These are phyloP conservation scores for Suhomyces panamericanus DNA, from an alignment of 1,139 yeast genomes.

Conservation along the genomic window DNA sequence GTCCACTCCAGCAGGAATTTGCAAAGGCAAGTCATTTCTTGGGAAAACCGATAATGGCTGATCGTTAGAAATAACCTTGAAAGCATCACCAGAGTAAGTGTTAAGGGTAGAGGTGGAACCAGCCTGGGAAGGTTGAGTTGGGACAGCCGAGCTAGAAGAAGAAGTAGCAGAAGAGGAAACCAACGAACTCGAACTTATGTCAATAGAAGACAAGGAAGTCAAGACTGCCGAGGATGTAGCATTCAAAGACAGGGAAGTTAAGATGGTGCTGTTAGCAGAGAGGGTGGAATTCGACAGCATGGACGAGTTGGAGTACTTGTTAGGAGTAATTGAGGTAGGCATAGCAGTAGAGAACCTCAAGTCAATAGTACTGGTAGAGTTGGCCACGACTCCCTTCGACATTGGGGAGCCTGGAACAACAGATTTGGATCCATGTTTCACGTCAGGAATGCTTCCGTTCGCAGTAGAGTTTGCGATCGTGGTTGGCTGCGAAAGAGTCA, in stretches of 20 bases:
- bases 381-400: neutral
- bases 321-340: neutral
- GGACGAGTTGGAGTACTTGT: neutral
- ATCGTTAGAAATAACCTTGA: slow-evolving; percentile 47
- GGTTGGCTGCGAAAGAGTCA: slow-evolving; percentile 6
- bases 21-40: slow-evolving; percentile 50
- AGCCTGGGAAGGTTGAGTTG: neutral
- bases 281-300: neutral
- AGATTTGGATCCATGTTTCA: no score
- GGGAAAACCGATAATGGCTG: slow-evolving; percentile 53
- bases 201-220: neutral
- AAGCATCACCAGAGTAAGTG: slow-evolving; percentile 30
- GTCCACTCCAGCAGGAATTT: slow-evolving; percentile 49
- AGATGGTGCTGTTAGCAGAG: neutral
- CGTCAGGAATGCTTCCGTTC: no score
- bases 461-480: neutral
- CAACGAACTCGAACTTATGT: slow-evolving; percentile 2
- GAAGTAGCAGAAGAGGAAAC: slow-evolving; percentile 3
- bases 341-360: slow-evolving; percentile 12
- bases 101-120: slow-evolving; percentile 5
- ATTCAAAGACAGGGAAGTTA: neutral
- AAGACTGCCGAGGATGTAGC: neutral
- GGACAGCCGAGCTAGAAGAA: neutral
- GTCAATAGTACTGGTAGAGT: slow-evolving; percentile 12
- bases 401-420: neutral